A percentile compares a stretch with the other conserved stretches of the same genome.
phyloP scores from a whole-genome alignment of 495 filamentous ascomycete genomes.

The Penicillium soppii region DNA sequence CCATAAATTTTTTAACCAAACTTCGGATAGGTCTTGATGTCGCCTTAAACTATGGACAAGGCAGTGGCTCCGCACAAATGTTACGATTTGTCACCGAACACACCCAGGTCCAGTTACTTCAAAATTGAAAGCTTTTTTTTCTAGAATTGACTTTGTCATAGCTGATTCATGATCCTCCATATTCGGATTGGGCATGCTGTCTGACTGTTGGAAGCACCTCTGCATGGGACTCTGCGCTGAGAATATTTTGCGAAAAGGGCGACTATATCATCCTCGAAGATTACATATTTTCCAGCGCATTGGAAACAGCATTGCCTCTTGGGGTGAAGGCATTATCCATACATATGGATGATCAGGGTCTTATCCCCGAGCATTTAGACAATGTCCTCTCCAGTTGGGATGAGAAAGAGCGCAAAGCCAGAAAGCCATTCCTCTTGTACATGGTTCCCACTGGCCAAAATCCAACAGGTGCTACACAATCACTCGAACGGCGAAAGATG shows the following conservation, averaged over 20 bases:
- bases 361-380: conserved; percentile 67
- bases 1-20: too few relatives aligned
- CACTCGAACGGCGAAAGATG: conserved; percentile 57
- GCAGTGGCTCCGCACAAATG: conserved; percentile 14
- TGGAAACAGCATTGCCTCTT: conserved; percentile 60
- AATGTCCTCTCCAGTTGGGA: conserved; percentile 68
- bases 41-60: conserved; percentile 11
- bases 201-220: conserved; percentile 77
- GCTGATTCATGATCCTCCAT: conserved; percentile 61
- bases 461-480: conserved; percentile 87
- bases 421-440: conserved; percentile 69
- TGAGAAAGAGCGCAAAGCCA: conserved; percentile 43
- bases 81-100: conserved; percentile 18
- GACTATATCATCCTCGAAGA: conserved; percentile 81
- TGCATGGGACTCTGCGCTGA: conserved; percentile 70
- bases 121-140: too few relatives aligned
- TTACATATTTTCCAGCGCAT: conserved; percentile 78
- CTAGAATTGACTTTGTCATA: too few relatives aligned
- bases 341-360: conserved; percentile 73
- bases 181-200: conserved; percentile 78
- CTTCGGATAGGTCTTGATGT: not conserved
- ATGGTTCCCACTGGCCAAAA: conserved; percentile 74
- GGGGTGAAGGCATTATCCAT: conserved; percentile 4
- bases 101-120: too few relatives aligned
- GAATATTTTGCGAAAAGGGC: conserved; percentile 60